Base-by-base conservation (phyloP, 2,329 filamentous ascomycete genomes). In the Fusarium nurragi region DNA sequence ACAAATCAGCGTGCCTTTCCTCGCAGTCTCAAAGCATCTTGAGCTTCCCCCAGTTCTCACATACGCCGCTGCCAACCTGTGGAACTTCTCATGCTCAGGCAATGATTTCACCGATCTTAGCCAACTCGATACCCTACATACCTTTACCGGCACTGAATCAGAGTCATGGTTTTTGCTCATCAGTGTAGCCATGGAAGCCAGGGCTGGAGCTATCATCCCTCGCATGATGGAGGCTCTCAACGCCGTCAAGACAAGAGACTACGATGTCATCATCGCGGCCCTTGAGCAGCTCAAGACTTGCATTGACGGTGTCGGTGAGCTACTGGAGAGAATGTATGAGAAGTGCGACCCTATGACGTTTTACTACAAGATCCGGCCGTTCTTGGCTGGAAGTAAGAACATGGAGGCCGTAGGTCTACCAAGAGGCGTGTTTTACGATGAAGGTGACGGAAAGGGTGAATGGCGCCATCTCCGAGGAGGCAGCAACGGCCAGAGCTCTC, bases 151-250 rank as follows among this genome's bases (percentile, higher is more conserved):
- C 23, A 95, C 92, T 9, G 79, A 90, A 47, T 93, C 96, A 68
- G 94, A 98, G 77, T 93, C 93, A 70, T 97, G 94, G 94, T 98
- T 98, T 78, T 94, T 94, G 69, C 83, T 95, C 34, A 85, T 97
- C 60, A 97, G 92, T 1, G 90, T 95, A 1, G 93, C 94, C 18
- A 96, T 97, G 75, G 94, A 98, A 78, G 90, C 92, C 30, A 85
- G 88, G 43, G 93, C 90, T 0, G 93, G 89, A 0, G 81, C 84
- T 1, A 86, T 92, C 30, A 88, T 97, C 56, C 90, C 92, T 0
- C 77, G 89, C 53, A 93, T 97, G 88, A 81, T 96, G 22, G 79
- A 84, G 25, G 94, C 94, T 3, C 89, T 97, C 12, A 79, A 87
- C 14, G 89, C 91, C 5, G 88, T 89, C 37, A 83, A 86, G 50